Base-by-base conservation (phyloP, 2,329 filamentous ascomycete genomes). In the Zasmidium citrigriseum region DNA sequence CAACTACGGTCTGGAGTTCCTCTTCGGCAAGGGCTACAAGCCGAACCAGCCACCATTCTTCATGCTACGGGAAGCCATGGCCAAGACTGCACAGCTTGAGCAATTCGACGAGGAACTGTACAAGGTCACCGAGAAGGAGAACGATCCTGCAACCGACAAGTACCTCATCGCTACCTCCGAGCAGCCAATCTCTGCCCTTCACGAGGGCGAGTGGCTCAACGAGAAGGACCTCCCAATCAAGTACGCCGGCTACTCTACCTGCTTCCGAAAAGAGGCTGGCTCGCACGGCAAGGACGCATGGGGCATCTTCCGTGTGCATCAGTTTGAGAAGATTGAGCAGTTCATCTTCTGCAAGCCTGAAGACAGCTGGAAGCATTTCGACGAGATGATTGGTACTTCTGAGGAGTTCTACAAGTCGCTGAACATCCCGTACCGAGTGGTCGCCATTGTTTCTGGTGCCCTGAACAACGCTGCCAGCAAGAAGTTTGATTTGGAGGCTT, bases 41-140 rank as follows among this genome's bases (percentile, higher is more conserved):
- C 70, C 75, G 24, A 76, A 74, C 55, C 90, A 95, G 72, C 89
- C 93, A 1, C 93, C 93, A 1, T 92, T 91, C 72, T 96, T 99
- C 81, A 96, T 98, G 90, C 84, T 93, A 63, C 90, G 90, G 76
- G 90, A 96, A 52, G 89, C 91, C 75, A 99, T 99, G 95, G 93
- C 90, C 60, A 98, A 98, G 82, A 99, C 95, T 0, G 95, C 95
- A 2, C 95, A 99, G 78, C 86, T 99, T 23, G 92, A 95, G 67
- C 90, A 97, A 71, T 99, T 99, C 71, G 95, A 99, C 72, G 95
- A 98, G 75, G 93, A 98, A 76, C 81, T 99, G 52, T 99, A 99
- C 83, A 98, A 98, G 79, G 93, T 99, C 55, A 83, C 83, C 22
- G 87, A 93, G 66, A 89, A 89, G 73, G 90, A 91, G 59, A 91